phyloP scores from a whole-genome alignment of 176 grass and related monocot genomes.

The Oryza meyeriana region DNA sequence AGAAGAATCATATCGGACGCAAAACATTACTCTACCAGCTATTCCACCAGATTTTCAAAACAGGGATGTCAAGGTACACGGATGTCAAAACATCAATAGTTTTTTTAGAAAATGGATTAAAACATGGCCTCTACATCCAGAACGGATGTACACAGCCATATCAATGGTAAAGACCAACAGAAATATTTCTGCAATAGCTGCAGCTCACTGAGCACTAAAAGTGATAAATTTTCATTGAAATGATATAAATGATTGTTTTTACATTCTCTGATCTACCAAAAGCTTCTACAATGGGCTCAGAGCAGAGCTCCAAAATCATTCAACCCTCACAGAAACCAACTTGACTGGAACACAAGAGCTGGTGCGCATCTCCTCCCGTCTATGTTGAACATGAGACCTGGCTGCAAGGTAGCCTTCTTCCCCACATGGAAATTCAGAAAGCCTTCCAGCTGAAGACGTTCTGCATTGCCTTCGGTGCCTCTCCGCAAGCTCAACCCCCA shows the following conservation, averaged over 20 bases:
- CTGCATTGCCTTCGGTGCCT: constrained; percentile 40
- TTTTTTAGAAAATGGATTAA: too few relatives aligned
- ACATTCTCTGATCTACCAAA: constrained; percentile 18
- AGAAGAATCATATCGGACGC: not conserved
- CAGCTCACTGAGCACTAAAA: not conserved
- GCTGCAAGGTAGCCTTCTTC: constrained; percentile 62
- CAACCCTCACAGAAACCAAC: constrained; percentile 58
- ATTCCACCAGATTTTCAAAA: not conserved
- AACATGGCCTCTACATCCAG: too few relatives aligned
- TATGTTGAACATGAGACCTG: constrained; percentile 48
- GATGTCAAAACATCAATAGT: too few relatives aligned
- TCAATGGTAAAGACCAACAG: not conserved
- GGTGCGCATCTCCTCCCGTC: constrained; percentile 42
- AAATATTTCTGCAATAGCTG: not conserved
- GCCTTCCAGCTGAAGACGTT: constrained; percentile 51
- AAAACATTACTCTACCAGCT: too few relatives aligned
- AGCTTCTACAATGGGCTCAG: not conserved
- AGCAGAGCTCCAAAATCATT: not conserved
- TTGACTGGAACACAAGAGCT: constrained; percentile 53
- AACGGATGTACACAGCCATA: too few relatives aligned
- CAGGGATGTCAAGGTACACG: not conserved
- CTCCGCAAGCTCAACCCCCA: constrained; percentile 60
- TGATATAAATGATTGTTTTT: constrained; percentile 3
- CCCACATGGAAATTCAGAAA: constrained; percentile 77
- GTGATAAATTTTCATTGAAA: not conserved